Conservation (phyloP, 352 stramenopile species). For the Globisporangium mamillatum region DNA sequence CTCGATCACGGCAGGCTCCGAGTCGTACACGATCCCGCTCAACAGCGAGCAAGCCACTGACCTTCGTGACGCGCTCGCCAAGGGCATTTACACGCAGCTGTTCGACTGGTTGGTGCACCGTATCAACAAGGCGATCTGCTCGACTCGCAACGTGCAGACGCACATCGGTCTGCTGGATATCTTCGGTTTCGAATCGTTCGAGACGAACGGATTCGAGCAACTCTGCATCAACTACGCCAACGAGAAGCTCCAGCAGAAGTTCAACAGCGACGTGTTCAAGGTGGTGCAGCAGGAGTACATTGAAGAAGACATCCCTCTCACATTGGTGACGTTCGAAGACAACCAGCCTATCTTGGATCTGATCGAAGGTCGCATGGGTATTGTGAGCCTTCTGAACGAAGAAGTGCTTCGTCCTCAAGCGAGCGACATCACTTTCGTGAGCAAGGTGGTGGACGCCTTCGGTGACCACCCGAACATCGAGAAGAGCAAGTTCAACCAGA, state of each 20-base stretch:
- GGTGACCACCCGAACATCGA: slow-evolving; percentile 79
- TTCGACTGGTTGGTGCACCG: slow-evolving; percentile 96
- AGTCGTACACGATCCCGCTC: slow-evolving; percentile 92
- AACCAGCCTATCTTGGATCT: slow-evolving; percentile 91
- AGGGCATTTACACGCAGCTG: slow-evolving; percentile 94
- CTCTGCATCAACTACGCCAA: slow-evolving; percentile 91
- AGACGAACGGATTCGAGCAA: slow-evolving; percentile 87
- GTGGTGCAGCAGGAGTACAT: slow-evolving; percentile 94
- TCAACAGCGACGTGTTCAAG: slow-evolving; percentile 94
- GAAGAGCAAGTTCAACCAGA: slow-evolving; percentile 81
- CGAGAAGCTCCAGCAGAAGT: slow-evolving; percentile 86
- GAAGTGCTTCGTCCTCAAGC: slow-evolving; percentile 90
- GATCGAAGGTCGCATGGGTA: slow-evolving; percentile 85
- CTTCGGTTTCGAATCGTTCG: slow-evolving; percentile 95
- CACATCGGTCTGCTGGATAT: slow-evolving; percentile 95
- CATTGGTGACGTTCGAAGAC: slow-evolving; percentile 87
- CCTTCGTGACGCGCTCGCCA: slow-evolving; percentile 93
- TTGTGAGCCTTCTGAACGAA: slow-evolving; percentile 94
- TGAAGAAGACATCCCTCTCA: slow-evolving; percentile 87
- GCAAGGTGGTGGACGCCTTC: slow-evolving; percentile 78
- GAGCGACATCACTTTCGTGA: slow-evolving; percentile 80
- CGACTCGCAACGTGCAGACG: slow-evolving; percentile 63
- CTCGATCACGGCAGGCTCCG: slow-evolving; percentile 89
- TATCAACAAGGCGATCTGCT: slow-evolving; percentile 80
- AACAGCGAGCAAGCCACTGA: slow-evolving; percentile 87